Evolutionary conservation across 768 basidiomycete genomes (phyloP).

Genomic region (Mycena sanguinolenta): DNA sequence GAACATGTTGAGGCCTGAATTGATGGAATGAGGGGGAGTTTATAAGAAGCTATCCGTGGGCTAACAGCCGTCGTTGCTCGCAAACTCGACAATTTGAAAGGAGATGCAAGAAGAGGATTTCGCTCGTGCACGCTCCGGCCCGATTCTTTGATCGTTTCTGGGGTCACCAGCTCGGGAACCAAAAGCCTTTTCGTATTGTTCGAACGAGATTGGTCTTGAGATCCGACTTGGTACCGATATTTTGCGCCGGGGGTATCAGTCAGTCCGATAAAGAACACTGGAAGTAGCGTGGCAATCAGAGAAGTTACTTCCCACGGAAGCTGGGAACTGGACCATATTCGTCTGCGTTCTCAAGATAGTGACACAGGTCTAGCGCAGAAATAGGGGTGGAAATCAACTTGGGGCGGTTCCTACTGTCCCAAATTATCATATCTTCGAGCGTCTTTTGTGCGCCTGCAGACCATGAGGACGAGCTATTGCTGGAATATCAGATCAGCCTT

Average conservation of each 20-base stretch:
- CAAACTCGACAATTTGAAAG: constrained; percentile 36
- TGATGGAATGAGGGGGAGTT: constrained; percentile 1
- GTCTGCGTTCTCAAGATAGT: constrained; percentile 36
- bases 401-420: constrained; percentile 36
- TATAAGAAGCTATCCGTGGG: neutral
- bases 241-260: constrained; percentile 35
- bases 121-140: neutral
- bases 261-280: constrained; percentile 33
- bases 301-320: neutral
- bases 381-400: constrained; percentile 36
- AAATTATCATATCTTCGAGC: constrained; percentile 35
- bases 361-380: constrained; percentile 36
- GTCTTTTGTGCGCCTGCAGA: constrained; percentile 17
- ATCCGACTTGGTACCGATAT: constrained; percentile 26
- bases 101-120: constrained; percentile 25
- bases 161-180: constrained; percentile 26
- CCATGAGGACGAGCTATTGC: constrained; percentile 20
- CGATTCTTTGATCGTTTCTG: constrained; percentile 32
- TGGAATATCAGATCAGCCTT: constrained; percentile 10
- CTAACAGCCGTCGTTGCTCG: constrained; percentile 28
- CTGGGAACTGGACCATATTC: constrained; percentile 29
- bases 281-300: constrained; percentile 19
- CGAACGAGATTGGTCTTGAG: constrained; percentile 31
- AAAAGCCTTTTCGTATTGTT: constrained; percentile 25
- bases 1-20: constrained; percentile 35